Percentiles rank a stretch among this genome's conserved stretches.
These are phyloP conservation scores for Tolypocladium pustulatum DNA, from an alignment of 2,329 filamentous ascomycete species.

Conservation along the genomic window DNA sequence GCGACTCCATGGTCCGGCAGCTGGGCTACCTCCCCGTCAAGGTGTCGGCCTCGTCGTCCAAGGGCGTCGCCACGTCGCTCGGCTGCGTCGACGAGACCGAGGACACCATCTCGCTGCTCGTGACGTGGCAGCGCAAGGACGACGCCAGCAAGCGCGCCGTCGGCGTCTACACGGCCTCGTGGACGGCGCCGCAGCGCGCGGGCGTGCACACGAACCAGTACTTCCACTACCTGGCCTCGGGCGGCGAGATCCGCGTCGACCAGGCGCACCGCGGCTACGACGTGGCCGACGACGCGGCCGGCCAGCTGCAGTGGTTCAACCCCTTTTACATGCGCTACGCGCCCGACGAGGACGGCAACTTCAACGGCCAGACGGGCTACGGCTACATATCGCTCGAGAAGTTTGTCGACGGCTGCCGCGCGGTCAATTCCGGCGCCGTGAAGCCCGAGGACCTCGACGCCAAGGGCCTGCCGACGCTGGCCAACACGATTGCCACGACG, in stretches of 20 bases:
- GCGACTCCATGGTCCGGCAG: constrained; percentile 76
- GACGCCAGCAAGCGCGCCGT: constrained; percentile 65
- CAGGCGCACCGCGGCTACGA: constrained; percentile 94
- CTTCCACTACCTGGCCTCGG: constrained; percentile 83
- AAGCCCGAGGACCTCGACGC: constrained; percentile 68
- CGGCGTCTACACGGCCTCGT: constrained; percentile 85
- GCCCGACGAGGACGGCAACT: constrained; percentile 90
- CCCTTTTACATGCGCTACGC: constrained; percentile 95
- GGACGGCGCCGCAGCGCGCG: constrained; percentile 86
- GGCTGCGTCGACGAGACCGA: constrained; percentile 76
- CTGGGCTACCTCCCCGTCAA: constrained; percentile 64
- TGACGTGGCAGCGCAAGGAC: constrained; percentile 72
- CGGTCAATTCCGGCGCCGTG: constrained; percentile 62
- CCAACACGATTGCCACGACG: constrained; percentile 83
- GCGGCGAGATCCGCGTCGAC: constrained; percentile 80
- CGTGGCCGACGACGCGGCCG: constrained; percentile 68
- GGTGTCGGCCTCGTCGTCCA: constrained; percentile 68
- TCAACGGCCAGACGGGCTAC: constrained; percentile 82
- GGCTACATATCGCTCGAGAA: constrained; percentile 94
- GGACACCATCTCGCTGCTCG: constrained; percentile 85
- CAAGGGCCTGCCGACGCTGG: constrained; percentile 72
- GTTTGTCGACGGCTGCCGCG: constrained; percentile 78
- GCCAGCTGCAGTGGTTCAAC: constrained; percentile 75
- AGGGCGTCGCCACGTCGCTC: constrained; percentile 66
- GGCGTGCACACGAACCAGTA: constrained; percentile 97